These are phyloP conservation scores for Puccinia horiana DNA, from an alignment of 1,284 basidiomycete species.

Conservation along the genomic window DNA sequence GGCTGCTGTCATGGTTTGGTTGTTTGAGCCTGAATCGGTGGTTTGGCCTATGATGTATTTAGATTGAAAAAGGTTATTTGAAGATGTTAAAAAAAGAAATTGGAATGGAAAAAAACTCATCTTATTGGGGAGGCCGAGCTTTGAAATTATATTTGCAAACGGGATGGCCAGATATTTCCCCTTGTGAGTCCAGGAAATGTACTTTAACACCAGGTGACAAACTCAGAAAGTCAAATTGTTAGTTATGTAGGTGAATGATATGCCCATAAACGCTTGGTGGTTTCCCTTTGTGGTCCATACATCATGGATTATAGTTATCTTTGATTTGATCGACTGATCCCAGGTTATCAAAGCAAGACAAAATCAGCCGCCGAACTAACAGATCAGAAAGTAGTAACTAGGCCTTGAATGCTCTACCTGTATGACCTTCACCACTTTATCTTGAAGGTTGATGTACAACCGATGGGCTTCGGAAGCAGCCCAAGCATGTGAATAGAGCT, in stretches of 20 bases:
- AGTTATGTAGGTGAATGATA: slow-evolving; percentile 1
- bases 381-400: not conserved
- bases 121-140: too few relatives aligned
- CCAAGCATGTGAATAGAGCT: not conserved
- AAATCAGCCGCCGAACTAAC: not conserved
- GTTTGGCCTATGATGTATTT: too few relatives aligned
- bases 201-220: too few relatives aligned
- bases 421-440: not conserved
- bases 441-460: not conserved
- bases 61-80: too few relatives aligned
- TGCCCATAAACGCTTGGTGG: slow-evolving; percentile 11
- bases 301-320: slow-evolving; percentile 11
- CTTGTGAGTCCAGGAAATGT: too few relatives aligned
- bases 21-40: too few relatives aligned
- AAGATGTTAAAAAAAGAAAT: too few relatives aligned
- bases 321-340: not conserved
- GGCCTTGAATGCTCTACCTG: not conserved
- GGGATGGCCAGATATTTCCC: too few relatives aligned
- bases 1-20: too few relatives aligned
- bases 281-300: slow-evolving; percentile 17
- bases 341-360: too few relatives aligned
- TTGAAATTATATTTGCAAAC: too few relatives aligned
- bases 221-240: not conserved
- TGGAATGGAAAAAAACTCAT: too few relatives aligned
- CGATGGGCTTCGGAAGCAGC: not conserved